phyloP scores from a whole-genome alignment of 2,329 filamentous ascomycete species.

The Aspergillus sp. region DNA sequence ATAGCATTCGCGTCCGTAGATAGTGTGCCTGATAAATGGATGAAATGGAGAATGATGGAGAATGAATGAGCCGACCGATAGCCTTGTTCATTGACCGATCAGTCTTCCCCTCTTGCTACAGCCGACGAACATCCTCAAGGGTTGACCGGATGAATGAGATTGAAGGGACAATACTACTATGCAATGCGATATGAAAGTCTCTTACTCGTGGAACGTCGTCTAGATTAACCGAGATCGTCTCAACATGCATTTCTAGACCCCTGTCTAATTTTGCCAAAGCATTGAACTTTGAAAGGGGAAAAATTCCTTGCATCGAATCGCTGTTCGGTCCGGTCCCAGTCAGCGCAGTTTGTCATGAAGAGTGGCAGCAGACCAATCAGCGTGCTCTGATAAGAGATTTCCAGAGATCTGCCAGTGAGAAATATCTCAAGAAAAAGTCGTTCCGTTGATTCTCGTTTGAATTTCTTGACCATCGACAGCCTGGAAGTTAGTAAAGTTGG shows the following conservation, averaged over 20 bases:
- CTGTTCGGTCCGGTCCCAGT: slow-evolving; percentile 29
- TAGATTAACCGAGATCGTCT: not conserved
- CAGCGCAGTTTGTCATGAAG: slow-evolving; percentile 40
- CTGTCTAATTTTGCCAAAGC: not conserved
- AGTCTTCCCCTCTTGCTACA: not conserved
- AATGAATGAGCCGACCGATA: not conserved
- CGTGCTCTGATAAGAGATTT: slow-evolving; percentile 32
- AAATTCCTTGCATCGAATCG: not conserved
- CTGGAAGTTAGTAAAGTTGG: not conserved
- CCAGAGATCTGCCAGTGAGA: slow-evolving; percentile 13
- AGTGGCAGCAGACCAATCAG: slow-evolving; percentile 30
- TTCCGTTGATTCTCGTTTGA: not conserved
- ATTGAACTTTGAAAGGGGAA: not conserved
- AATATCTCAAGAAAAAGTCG: not conserved
- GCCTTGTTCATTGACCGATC: slow-evolving; percentile 6
- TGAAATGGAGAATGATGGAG: not conserved
- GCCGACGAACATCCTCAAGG: not conserved
- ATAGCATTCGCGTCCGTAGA: not conserved
- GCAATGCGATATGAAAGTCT: not conserved
- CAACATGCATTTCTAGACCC: not conserved
- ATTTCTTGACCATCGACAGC: not conserved
- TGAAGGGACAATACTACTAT: not conserved
- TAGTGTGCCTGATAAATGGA: not conserved
- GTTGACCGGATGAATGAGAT: not conserved
- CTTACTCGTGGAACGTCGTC: not conserved